Evolutionary conservation across 108 stramenopile species (phyloP).

Genomic region (Skeletonema costatum): DNA sequence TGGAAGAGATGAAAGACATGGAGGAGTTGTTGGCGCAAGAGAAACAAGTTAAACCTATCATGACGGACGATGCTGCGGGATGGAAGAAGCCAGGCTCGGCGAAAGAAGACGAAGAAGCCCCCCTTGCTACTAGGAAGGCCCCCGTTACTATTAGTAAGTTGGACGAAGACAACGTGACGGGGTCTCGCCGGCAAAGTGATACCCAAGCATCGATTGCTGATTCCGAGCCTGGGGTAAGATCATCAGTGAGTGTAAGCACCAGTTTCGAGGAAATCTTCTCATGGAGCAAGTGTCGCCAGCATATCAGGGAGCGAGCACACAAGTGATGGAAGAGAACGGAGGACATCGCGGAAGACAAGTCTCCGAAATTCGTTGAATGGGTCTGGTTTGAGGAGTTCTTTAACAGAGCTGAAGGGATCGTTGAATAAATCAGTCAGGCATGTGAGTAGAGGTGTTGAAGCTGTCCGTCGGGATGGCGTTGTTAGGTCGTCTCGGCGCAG

Average conservation of each 20-base stretch:
- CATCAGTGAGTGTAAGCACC: not conserved
- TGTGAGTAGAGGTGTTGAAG: not conserved
- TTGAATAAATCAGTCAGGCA: not conserved
- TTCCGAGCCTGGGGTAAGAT: no score
- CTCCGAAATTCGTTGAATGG: not conserved
- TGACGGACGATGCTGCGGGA: not conserved
- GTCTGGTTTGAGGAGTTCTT: not conserved
- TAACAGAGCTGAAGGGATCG: conserved; percentile 1
- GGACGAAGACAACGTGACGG: not conserved
- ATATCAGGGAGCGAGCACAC: not conserved
- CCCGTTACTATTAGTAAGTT: not conserved
- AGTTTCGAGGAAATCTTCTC: not conserved
- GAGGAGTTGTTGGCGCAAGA: not conserved
- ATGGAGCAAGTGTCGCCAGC: not conserved
- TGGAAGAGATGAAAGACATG: not conserved
- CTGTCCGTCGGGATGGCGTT: not conserved
- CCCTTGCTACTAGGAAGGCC: not conserved
- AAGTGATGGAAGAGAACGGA: not conserved
- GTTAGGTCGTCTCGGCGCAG: not conserved
- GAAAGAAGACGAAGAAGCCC: not conserved
- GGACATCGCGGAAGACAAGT: not conserved
- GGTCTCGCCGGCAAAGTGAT: not conserved
- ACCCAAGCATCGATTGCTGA: not conserved
- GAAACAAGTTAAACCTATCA: not conserved
- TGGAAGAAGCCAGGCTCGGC: not conserved